A percentile compares a stretch with the other conserved stretches of the same genome.
These are phyloP conservation scores for Sporothrix euskadiensis DNA, from an alignment of 2,329 filamentous ascomycete species.

Conservation along the genomic window DNA sequence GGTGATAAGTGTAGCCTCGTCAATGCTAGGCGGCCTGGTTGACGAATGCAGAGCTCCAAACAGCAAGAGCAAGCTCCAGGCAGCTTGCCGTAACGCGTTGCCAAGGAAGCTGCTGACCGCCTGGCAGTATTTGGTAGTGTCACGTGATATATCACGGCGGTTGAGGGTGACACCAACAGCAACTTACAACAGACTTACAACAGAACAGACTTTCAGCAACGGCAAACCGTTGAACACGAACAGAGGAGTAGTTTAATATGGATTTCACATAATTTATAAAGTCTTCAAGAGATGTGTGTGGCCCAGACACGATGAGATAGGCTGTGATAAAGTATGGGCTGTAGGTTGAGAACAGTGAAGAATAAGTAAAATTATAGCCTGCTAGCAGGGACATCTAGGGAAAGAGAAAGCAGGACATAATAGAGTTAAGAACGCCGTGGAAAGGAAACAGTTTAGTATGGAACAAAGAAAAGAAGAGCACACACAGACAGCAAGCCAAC, in stretches of 20 bases:
- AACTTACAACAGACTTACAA: not conserved
- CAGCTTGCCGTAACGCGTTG: slow-evolving; percentile 32
- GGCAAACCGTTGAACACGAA: not conserved
- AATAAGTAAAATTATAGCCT: no score
- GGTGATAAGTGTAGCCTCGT: not conserved
- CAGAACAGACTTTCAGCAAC: not conserved
- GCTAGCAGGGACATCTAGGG: not conserved
- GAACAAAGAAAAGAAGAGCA: not conserved
- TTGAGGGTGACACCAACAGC: not conserved
- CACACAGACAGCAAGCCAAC: not conserved
- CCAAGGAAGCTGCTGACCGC: slow-evolving; percentile 27
- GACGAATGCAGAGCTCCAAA: slow-evolving; percentile 19
- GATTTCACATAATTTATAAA: no score
- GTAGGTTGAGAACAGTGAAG: not conserved
- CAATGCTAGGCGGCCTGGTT: slow-evolving; percentile 20
- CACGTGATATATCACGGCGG: slow-evolving; percentile 26
- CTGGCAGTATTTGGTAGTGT: slow-evolving; percentile 24
- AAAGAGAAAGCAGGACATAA: not conserved
- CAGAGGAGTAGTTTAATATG: no score
- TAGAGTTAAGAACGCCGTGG: not conserved
- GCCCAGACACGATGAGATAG: not conserved
- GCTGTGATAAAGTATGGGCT: not conserved
- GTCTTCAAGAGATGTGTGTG: no score
- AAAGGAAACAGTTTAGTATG: not conserved
- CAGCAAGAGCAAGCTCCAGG: slow-evolving; percentile 29